Evolutionary conservation across 768 basidiomycete genomes (phyloP), one percentile per base, ranked within the genome.

Genomic region (Trametes cubensis): DNA sequence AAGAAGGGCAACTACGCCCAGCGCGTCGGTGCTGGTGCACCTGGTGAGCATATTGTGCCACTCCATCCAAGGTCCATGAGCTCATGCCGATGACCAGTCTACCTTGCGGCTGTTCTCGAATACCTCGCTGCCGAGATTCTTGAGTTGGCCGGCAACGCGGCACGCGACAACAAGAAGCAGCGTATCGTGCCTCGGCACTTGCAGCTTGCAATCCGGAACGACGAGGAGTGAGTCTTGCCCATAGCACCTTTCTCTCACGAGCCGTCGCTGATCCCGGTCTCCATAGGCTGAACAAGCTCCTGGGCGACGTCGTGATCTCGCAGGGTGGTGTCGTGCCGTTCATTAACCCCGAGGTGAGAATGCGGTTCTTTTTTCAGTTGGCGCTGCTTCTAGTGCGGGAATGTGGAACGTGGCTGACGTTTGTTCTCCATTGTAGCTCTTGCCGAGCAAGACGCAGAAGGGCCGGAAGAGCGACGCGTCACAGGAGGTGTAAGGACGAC

Each of bases 141-240:
- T 69, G 94, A 96, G 79, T 80, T 96, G 44, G 94, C 94, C 62
- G 94, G 94, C 40, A 90, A 92, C 58, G 91, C 92, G 46, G 91
- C 92, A 38, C 88, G 91, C 59, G 91, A 90, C 77, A 93, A 93
- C 83, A 93, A 92, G 83, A 92, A 95, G 80, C 89, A 93, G 66
- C 93, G 94, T 85, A 95, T 96, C 70, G 92, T 95, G 42, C 94
- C 94, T 47, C 89, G 95, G 75, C 95, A 97, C 77, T 79, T 96
- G 49, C 94, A 97, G 75, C 86, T 96, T 64, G 94, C 94, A 64
- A 94, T 97, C 77, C 86, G 95, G 50, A 94, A 95, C 75, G 94
- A 95, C 65, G 93, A 95, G 76, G 94, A 92, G 88, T 88, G 66
- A 61, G 85, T 77, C 17, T 34, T 15, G 20, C 20, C 17, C 25